These are phyloP conservation scores for Beauveria pseudobassiana DNA, from an alignment of 2,329 filamentous ascomycete genomes.

Conservation along the genomic window DNA sequence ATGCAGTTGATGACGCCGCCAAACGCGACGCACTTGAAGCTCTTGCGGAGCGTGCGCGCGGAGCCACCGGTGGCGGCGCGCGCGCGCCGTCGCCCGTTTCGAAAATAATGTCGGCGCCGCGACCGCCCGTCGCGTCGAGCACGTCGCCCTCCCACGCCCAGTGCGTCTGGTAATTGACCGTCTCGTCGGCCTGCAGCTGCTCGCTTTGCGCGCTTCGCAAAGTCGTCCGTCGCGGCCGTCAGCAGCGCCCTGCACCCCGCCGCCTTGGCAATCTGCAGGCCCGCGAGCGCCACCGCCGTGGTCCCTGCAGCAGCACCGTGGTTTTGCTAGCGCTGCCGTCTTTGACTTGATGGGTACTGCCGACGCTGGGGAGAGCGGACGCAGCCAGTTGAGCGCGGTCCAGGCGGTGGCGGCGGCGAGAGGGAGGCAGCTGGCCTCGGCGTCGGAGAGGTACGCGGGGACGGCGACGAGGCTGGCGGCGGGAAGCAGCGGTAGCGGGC, in stretches of 20 bases:
- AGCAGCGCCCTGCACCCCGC: conserved; percentile 43
- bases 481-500: conserved; percentile 53
- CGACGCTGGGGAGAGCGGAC: conserved; percentile 39
- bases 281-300: conserved; percentile 44
- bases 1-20: conserved; percentile 47
- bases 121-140: conserved; percentile 33
- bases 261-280: conserved; percentile 46
- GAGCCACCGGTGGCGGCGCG: too few relatives aligned
- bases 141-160: conserved; percentile 45
- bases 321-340: conserved; percentile 29
- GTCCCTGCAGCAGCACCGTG: conserved; percentile 45
- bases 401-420: conserved; percentile 57
- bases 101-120: conserved; percentile 47
- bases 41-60: conserved; percentile 41
- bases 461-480: conserved; percentile 46
- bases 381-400: conserved; percentile 57
- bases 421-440: conserved; percentile 53
- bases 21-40: conserved; percentile 45
- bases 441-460: conserved; percentile 49
- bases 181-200: conserved; percentile 42
- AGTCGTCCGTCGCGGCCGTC: conserved; percentile 46
- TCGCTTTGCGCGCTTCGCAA: conserved; percentile 38
- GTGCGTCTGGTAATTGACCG: conserved; percentile 46
- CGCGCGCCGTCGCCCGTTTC: conserved; percentile 44
- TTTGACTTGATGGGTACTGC: conserved; percentile 13